Evolutionary conservation across 164 flowering plant genomes (phyloP), one percentile per base, ranked within the genome.

Genomic region (Houttuynia cordata): DNA sequence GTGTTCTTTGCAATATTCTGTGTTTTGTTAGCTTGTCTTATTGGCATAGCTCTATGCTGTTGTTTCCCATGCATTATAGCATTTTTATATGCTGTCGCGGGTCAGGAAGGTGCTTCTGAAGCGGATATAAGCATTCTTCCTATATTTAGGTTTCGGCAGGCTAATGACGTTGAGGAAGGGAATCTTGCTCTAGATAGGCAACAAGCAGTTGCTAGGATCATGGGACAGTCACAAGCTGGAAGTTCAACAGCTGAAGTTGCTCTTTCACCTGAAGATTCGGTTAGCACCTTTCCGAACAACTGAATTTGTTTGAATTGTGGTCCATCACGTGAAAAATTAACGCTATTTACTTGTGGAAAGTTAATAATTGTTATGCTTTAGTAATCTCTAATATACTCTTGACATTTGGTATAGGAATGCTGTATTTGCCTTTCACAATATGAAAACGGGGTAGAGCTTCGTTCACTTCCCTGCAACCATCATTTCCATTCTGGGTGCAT

Each of bases 381-480:
- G 9, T 7, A 21, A 22, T 8, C 15, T n/a, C 15, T 53, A 52
- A 18, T 52, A 9, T 20, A 21, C 24, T 53, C 13, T 12, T 21
- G 56, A 60, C 55, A 15, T 17, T 50, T 25, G 10, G 24, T 64
- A 62, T 30, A 78, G 81, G 77, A 78, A 68, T 78, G 81, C 57
- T 73, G 75, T 64, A 84, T 87, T 63, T 90, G 97, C 78, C 83
- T 90, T 57, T 71, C 78, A 37, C 64, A 80, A 24, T 90, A 87
- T 53, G 91, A 81, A 8, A 88, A 87, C 62, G 95, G 88, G 37
- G 61, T 66, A 7, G 96, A 90, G 60, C 77, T 90, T 61, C 81
- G 86, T n/a, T 80, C 81, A 49, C 95, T 87, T 65, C 95, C 93
- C 19, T 90, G 97, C 64, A 72, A 70, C 12, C 95, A 90, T 70